Evolutionary conservation across 495 filamentous ascomycete genomes (phyloP).

Genomic region (Tuber brumale): DNA sequence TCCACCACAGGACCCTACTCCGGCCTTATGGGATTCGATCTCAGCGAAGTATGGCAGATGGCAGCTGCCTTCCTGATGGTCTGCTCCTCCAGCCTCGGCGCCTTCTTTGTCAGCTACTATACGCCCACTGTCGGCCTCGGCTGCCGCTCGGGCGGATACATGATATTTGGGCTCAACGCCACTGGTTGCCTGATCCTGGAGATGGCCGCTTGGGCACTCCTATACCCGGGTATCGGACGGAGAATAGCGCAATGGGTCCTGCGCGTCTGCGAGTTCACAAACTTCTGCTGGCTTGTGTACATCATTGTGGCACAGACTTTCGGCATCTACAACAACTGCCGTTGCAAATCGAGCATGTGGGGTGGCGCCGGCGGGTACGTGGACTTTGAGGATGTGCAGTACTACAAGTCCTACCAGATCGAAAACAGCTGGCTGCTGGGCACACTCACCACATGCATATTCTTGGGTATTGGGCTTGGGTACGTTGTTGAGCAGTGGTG

Average conservation of each 20-base stretch:
- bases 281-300: conserved; percentile 22
- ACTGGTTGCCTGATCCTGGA: conserved; percentile 40
- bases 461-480: conserved; percentile 10
- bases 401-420: conserved; percentile 6
- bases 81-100: conserved; percentile 40
- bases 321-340: conserved; percentile 21
- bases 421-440: conserved; percentile 10
- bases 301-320: conserved; percentile 24
- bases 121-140: conserved; percentile 50
- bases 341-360: conserved; percentile 22
- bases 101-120: conserved; percentile 46
- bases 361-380: conserved; percentile 19
- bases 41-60: conserved; percentile 47
- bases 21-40: conserved; percentile 41
- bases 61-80: conserved; percentile 42
- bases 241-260: conserved; percentile 5
- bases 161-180: conserved; percentile 44
- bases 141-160: conserved; percentile 49
- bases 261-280: conserved; percentile 9
- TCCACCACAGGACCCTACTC: background rate
- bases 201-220: conserved; percentile 6
- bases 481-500: conserved; percentile 30
- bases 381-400: conserved; percentile 12
- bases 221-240: background rate
- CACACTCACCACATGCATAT: conserved; percentile 8